Conservation (phyloP, 2,329 filamentous ascomycete species). For the Xylariaceae sp. region DNA sequence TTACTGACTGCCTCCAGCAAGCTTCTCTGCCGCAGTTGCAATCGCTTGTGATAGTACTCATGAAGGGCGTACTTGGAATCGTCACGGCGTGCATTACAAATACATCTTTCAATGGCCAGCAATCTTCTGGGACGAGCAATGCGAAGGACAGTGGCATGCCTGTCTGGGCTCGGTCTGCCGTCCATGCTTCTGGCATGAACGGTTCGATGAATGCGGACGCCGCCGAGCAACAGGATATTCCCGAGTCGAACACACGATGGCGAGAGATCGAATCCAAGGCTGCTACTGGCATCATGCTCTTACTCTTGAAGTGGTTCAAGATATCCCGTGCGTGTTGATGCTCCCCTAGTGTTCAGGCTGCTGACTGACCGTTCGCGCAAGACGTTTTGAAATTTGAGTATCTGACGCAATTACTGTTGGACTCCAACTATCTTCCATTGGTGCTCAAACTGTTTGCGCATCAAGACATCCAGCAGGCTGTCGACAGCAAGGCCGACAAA, state of each 20-base stretch:
- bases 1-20: constrained; percentile 42
- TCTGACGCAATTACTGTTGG: constrained; percentile 82
- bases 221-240: constrained; percentile 59
- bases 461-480: constrained; percentile 84
- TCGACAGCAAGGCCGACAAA: constrained; percentile 78
- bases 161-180: constrained; percentile 22
- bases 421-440: constrained; percentile 90
- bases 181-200: constrained; percentile 23
- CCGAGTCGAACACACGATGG: constrained; percentile 65
- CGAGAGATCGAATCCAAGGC: constrained; percentile 89
- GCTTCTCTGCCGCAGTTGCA: constrained; percentile 78
- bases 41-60: constrained; percentile 83
- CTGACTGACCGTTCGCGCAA: constrained; percentile 28
- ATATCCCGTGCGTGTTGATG: constrained; percentile 66
- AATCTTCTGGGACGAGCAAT: constrained; percentile 31
- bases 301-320: constrained; percentile 95
- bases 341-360: background rate
- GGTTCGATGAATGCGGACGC: constrained; percentile 28
- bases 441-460: constrained; percentile 90
- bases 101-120: constrained; percentile 42
- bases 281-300: constrained; percentile 76
- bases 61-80: constrained; percentile 81
- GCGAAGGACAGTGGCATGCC: constrained; percentile 33
- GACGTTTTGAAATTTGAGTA: constrained; percentile 96
- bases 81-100: constrained; percentile 79